Evolutionary conservation across 2,329 filamentous ascomycete species (phyloP).

Genomic region (Zelopaecilomyces penicillatus): DNA sequence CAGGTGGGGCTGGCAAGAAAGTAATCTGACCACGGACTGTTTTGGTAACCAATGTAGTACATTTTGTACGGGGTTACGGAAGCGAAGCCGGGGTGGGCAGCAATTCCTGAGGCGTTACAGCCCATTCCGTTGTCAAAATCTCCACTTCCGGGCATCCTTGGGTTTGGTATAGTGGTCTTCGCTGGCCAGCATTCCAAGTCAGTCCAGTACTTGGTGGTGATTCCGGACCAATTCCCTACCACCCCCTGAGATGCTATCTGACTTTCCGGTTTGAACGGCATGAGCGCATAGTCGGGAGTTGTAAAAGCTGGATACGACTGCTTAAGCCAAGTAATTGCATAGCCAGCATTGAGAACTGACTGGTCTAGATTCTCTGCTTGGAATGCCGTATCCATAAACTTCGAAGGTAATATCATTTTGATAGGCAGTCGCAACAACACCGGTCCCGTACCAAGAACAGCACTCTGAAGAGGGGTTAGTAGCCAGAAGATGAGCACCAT

Average conservation of each 20-base stretch:
- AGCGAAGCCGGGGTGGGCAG: too few species aligned
- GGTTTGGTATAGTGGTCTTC: not conserved
- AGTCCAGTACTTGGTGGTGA: conserved; percentile 25
- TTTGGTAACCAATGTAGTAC: not conserved
- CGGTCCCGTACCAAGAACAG: conserved; percentile 37
- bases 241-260: too few species aligned
- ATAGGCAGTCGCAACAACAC: conserved; percentile 15
- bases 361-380: conserved; percentile 21
- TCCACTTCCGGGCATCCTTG: too few species aligned
- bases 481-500: conserved; percentile 47
- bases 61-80: too few species aligned
- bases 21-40: conserved; percentile 22
- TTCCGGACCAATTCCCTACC: conserved; percentile 20
- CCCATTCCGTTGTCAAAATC: too few species aligned
- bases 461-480: conserved; percentile 45
- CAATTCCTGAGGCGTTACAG: too few species aligned
- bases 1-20: conserved; percentile 19
- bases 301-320: conserved; percentile 37
- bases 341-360: conserved; percentile 34
- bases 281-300: conserved; percentile 29
- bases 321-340: conserved; percentile 37
- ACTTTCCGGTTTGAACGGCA: conserved; percentile 28
- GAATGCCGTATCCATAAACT: too few species aligned
- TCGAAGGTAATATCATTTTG: conserved; percentile 1
- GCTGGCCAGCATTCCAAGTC: conserved; percentile 31